Conservation (phyloP, 2,329 filamentous ascomycete species). For the Cordyceps javanica region DNA sequence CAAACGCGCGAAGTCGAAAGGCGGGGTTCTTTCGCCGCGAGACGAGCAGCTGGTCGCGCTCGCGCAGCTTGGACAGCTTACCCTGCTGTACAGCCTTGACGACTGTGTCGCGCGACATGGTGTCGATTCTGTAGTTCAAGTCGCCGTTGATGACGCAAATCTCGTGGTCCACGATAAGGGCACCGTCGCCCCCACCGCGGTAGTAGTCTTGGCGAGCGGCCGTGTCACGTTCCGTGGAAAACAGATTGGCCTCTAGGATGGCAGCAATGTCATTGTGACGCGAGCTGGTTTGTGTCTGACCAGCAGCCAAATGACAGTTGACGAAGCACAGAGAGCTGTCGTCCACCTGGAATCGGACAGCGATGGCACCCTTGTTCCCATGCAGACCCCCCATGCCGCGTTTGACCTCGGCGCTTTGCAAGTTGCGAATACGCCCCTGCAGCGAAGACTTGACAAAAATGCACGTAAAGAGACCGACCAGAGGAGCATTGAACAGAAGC, state of each 20-base stretch:
- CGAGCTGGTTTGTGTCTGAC: slow-evolving; percentile 81
- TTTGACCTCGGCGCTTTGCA: slow-evolving; percentile 81
- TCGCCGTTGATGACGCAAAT: slow-evolving; percentile 96
- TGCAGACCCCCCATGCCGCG: slow-evolving; percentile 92
- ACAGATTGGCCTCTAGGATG: slow-evolving; percentile 72
- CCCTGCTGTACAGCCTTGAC: slow-evolving; percentile 75
- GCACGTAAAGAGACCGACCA: slow-evolving; percentile 93
- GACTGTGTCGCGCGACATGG: slow-evolving; percentile 90
- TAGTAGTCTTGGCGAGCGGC: slow-evolving; percentile 68
- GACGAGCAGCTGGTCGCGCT: slow-evolving; percentile 87
- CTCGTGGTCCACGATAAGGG: slow-evolving; percentile 93
- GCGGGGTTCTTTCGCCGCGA: slow-evolving; percentile 83
- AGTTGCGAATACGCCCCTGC: slow-evolving; percentile 66
- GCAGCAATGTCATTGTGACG: slow-evolving; percentile 89
- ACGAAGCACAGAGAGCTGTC: slow-evolving; percentile 93
- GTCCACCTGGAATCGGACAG: slow-evolving; percentile 88
- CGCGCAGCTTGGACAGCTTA: slow-evolving; percentile 79
- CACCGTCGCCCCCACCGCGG: slow-evolving; percentile 87
- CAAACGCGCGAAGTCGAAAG: slow-evolving; percentile 82
- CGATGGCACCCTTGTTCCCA: slow-evolving; percentile 92
- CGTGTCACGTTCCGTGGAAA: slow-evolving; percentile 67
- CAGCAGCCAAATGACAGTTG: slow-evolving; percentile 94
- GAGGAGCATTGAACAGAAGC: slow-evolving; percentile 74
- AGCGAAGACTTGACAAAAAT: slow-evolving; percentile 84
- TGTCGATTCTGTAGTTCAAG: slow-evolving; percentile 96